These are phyloP conservation scores for Agaricus sinodeliciosus DNA, from an alignment of 768 basidiomycete genomes.

Conservation along the genomic window DNA sequence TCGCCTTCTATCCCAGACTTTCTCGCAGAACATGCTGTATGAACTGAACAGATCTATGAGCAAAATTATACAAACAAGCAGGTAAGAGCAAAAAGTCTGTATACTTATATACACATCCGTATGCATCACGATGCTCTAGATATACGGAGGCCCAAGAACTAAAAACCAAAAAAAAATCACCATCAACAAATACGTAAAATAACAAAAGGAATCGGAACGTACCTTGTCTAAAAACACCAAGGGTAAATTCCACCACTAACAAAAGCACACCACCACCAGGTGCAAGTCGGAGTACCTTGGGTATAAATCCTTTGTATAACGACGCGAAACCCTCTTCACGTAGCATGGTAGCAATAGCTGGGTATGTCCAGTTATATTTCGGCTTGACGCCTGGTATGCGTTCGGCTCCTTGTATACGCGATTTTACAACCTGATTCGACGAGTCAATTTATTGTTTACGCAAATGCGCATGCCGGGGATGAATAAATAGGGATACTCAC, in stretches of 20 bases:
- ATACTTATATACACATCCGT: neutral
- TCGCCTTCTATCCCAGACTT: no score
- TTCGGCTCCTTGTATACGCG: slow-evolving; percentile 79
- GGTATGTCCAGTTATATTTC: slow-evolving; percentile 96
- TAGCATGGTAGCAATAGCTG: slow-evolving; percentile 73
- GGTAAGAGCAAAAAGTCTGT: no score
- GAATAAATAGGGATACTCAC: slow-evolving; percentile 15
- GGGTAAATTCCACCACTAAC: slow-evolving; percentile 86
- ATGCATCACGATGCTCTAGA: slow-evolving; percentile 19
- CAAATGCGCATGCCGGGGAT: neutral
- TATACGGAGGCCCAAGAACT: slow-evolving; percentile 51
- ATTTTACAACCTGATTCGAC: slow-evolving; percentile 77
- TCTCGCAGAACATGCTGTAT: no score
- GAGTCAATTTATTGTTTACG: slow-evolving; percentile 4
- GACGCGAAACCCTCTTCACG: slow-evolving; percentile 84
- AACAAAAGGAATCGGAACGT: slow-evolving; percentile 12
- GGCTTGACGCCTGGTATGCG: slow-evolving; percentile 64
- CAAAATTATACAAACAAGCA: no score
- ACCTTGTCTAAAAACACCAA: slow-evolving; percentile 74
- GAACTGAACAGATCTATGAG: no score
- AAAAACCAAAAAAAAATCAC: neutral
- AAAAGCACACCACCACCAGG: slow-evolving; percentile 94
- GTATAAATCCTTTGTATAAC: slow-evolving; percentile 92
- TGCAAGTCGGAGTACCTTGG: slow-evolving; percentile 91
- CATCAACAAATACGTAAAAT: neutral